phyloP scores from a whole-genome alignment of 2,329 filamentous ascomycete species.

The Ophiostoma perfectum region DNA sequence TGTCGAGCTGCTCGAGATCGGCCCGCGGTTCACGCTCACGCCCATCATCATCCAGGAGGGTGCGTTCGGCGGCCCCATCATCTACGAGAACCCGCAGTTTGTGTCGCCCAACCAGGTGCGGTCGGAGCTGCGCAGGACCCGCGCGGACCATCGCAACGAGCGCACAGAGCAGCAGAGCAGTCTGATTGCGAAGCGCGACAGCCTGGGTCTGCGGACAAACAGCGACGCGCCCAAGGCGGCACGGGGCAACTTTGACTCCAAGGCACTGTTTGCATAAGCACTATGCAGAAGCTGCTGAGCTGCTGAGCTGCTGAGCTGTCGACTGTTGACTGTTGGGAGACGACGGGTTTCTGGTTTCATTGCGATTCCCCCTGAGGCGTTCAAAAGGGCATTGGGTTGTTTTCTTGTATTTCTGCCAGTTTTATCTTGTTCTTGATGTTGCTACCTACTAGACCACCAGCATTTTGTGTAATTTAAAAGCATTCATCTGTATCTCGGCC shows the following conservation, averaged over 20 bases:
- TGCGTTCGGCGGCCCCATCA: conserved; percentile 90
- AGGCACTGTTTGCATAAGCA: conserved; percentile 64
- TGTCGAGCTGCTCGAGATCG: conserved; percentile 83
- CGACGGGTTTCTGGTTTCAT: not conserved
- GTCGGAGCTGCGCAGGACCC: conserved; percentile 68
- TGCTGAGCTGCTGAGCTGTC: not conserved
- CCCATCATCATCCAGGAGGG: conserved; percentile 94
- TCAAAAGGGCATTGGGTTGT: conserved; percentile 15
- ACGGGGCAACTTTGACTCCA: conserved; percentile 68
- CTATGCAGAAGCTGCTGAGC: not conserved
- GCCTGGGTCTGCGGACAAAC: conserved; percentile 66
- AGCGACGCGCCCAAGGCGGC: conserved; percentile 55
- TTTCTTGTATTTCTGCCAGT: not conserved
- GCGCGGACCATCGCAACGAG: conserved; percentile 71
- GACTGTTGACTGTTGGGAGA: not conserved
- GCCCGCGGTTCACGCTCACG: conserved; percentile 85
- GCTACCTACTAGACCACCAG: not conserved
- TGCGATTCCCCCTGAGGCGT: conserved; percentile 13
- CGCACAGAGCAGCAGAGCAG: conserved; percentile 70
- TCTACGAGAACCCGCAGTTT: conserved; percentile 98
- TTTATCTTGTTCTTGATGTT: not conserved
- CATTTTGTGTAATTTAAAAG: not conserved
- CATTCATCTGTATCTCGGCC: not conserved
- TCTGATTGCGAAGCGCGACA: conserved; percentile 65
- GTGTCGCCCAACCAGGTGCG: conserved; percentile 93